Evolutionary conservation across 768 basidiomycete species (phyloP), one percentile per base, ranked within the genome.

Genomic region (Boletus vinaceobasis): DNA sequence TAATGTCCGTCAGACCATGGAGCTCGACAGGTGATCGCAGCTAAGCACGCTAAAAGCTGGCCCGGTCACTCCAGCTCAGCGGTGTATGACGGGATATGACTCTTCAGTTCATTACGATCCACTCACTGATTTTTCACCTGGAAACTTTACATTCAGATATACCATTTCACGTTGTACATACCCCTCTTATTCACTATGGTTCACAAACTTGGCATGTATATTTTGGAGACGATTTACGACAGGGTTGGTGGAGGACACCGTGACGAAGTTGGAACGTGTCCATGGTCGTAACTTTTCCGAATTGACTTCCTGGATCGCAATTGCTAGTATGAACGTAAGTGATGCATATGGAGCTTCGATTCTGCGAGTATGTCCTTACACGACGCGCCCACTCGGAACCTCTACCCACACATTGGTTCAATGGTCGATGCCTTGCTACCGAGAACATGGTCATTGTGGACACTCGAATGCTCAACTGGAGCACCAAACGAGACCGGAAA

Each of bases 111-210:
- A 23, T 35, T 52, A 37, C 44, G 14, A 29, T 21, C 27, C 38
- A 19, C 7, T 31, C 31, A 29, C 38, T 7, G 27, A 29, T n/a
- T 11, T 10, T 38, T 43, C 27, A 21, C 23, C 44, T 44, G 43
- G 39, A 35, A 39, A 40, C 14, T 10, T 2, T 27, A 9, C 35
- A 2, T 32, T 52, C 53, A 53, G 50, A 43, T 50, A 61, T 52
- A 55, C 53, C 62, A 62, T 51, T 51, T 40, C 46, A 38, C 32
- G 31, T 50, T 64, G 51, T 64, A 64, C 53, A 64, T 56, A 63
- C 51, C 52, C 52, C 17, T 29, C 31, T 51, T 7, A 26, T n/a
- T 46, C 27, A 15, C 32, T 23, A 39, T 47, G 39, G 27, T 52
- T 38, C 15, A 33, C 21, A 36, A 23, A 31, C 29, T 13, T 37